Evolutionary conservation across 345 rosid genomes (phyloP), one percentile per base, ranked within the genome.

Genomic region (Schrenkiella parvula): DNA sequence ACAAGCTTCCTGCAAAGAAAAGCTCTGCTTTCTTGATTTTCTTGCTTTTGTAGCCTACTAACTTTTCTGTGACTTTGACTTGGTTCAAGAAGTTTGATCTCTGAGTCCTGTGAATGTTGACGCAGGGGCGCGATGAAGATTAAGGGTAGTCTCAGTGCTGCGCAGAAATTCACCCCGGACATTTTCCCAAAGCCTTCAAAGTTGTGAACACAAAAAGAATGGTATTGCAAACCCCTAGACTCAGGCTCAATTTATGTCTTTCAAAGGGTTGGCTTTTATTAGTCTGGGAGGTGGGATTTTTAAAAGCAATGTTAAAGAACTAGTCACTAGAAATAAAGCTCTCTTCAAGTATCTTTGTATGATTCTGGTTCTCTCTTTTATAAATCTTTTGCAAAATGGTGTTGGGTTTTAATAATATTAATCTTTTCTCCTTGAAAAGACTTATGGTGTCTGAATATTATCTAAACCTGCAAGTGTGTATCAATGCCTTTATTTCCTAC

Each of bases 161-260:
- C 98, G 0, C 98, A 89, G 86, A 91, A 95, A 64, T 87, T 95
- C 76, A 89, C 99, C 10, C 99, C 99, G 0, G 99, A 91, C 74
- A 89, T 95, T 73, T 95, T 95, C 88, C 99, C 99, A 0, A 95
- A 89, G 85, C 96, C 89, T 10, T 74, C 99, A 2, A 95, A 91
- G 89, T 64, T 95, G 87, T 95, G 86, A 95, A 47, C 72, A 70
- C 43, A 52, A 15, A 18, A 64, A 44, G 22, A 43, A 5, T 62
- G 59, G 66, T 62, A 76, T 15, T 68, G 70, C 64, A 22, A 47
- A 75, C 41, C 64, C 70, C 28, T 72, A 31, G 15, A 68, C 43
- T 34, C 73, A 32, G 28, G 34, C 70, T 75, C 50, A 51, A 42
- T 68, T 42, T 18, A 43, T 57, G 57, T 68, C 69, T 52, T 28